phyloP scores from a whole-genome alignment of 2,329 filamentous ascomycete genomes.

The Colletotrichum magnum region DNA sequence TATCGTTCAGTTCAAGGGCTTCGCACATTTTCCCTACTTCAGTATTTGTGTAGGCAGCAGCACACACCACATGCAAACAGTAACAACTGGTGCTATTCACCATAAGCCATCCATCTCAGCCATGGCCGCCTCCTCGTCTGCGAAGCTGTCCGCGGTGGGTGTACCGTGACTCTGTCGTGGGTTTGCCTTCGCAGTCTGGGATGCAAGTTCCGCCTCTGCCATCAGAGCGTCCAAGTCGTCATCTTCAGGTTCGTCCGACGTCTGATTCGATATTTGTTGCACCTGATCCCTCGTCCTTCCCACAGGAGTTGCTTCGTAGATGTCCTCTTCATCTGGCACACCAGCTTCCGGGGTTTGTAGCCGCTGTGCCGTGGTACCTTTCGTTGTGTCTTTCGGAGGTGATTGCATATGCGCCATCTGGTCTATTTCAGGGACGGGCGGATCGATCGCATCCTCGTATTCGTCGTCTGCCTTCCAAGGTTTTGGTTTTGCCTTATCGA shows the following conservation, averaged over 20 bases:
- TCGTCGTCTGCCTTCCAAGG: conserved; percentile 48
- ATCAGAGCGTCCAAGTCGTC: conserved; percentile 62
- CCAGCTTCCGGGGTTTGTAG: conserved; percentile 52
- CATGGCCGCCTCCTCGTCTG: conserved; percentile 78
- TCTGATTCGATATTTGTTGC: not conserved
- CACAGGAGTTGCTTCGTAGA: conserved; percentile 69
- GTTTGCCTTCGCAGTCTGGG: conserved; percentile 40
- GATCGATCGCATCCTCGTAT: conserved; percentile 41
- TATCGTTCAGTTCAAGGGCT: no score
- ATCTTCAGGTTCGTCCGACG: conserved; percentile 46
- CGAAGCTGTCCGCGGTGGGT: conserved; percentile 58
- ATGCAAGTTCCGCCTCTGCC: conserved; percentile 53
- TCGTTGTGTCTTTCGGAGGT: conserved; percentile 52
- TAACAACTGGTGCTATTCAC: conserved; percentile 48
- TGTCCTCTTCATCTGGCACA: conserved; percentile 62
- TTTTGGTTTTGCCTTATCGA: conserved; percentile 79
- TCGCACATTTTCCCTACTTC: no score
- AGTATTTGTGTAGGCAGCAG: no score
- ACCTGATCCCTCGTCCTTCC: conserved; percentile 13
- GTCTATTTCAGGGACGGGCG: conserved; percentile 45
- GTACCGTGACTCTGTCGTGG: conserved; percentile 11
- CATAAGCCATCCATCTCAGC: conserved; percentile 72
- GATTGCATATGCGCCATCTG: conserved; percentile 47
- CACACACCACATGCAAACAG: not conserved
- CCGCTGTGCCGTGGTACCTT: conserved; percentile 52